Evolutionary conservation across 2,329 filamentous ascomycete species (phyloP), one percentile per base, ranked within the genome.

Genomic region (Ophidiomyces ophidiicola): DNA sequence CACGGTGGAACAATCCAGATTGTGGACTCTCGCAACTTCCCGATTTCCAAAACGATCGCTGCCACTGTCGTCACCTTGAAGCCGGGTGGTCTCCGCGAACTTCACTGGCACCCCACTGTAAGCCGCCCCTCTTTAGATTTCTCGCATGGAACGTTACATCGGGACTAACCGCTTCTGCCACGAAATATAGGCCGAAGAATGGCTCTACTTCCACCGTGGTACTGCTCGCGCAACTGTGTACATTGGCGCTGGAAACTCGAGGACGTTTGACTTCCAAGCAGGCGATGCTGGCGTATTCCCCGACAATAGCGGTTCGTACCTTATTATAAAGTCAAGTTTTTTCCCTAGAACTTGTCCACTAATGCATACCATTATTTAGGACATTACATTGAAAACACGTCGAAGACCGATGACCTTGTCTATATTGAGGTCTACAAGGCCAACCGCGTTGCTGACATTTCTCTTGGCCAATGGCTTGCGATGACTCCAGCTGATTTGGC

Each of bases 391-490:
- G 76, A 81, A 48, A 82, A 82, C 53, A 76, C 70, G 0, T 78
- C 73, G 0, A 62, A 74, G 1, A 72, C 68, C 0, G 73, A 80
- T 44, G 73, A 78, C 35, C 62, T 82, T 3, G 66, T 77, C 3
- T 81, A 74, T 71, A 71, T 82, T 20, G 78, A 82, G 53, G 70
- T 82, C 12, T 82, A 79, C 64, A 80, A 78, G 60, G 72, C 70
- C 29, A 75, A 81, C 45, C 68, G 71, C 2, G 75, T 82, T 1
- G 73, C 71, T 0, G 78, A 82, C 50, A 77, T 82, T 45, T 69
- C 72, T 0, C 55, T 82, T 30, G 75, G 72, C 0, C 78, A 82
- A 54, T 83, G 78, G 78, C 62, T 83, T 26, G 78, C 77, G 1
- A 59, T 81, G 36, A 81, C 78, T 0, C 78, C 78, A 0, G 62